phyloP scores from a whole-genome alignment of 805 yeast species.

The Danielia oregonensis region DNA sequence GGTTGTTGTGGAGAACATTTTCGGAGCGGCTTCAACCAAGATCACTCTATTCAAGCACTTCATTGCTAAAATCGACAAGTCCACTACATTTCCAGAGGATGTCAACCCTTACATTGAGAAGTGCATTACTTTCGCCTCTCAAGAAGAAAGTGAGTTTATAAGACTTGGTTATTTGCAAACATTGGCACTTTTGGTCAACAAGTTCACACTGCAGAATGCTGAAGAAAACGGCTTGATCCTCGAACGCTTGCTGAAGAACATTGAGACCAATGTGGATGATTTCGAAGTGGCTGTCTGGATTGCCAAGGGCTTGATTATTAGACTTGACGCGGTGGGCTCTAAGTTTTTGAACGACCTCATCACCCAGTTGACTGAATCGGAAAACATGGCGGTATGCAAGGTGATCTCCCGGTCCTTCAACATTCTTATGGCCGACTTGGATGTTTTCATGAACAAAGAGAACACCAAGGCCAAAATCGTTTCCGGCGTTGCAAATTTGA shows the following conservation, averaged over 20 bases:
- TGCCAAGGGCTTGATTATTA: slow-evolving; percentile 63
- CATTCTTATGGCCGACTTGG: slow-evolving; percentile 64
- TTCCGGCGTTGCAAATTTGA: slow-evolving; percentile 49
- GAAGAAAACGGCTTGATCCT: slow-evolving; percentile 5
- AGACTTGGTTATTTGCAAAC: slow-evolving; percentile 57
- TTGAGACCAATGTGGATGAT: slow-evolving; percentile 5
- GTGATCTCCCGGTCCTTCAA: slow-evolving; percentile 53
- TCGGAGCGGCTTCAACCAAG: slow-evolving; percentile 25
- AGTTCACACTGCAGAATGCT: slow-evolving; percentile 20
- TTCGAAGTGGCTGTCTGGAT: slow-evolving; percentile 68
- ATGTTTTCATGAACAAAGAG: slow-evolving; percentile 48
- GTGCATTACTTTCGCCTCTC: neutral
- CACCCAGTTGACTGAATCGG: slow-evolving; percentile 27
- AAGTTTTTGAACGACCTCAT: slow-evolving; percentile 19
- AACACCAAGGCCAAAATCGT: slow-evolving; percentile 26
- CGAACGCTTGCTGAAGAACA: slow-evolving; percentile 2
- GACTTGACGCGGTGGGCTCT: slow-evolving; percentile 42
- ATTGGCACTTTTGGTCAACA: slow-evolving; percentile 52
- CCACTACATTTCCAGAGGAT: slow-evolving; percentile 9
- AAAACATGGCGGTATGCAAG: slow-evolving; percentile 17
- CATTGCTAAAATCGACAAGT: slow-evolving; percentile 51
- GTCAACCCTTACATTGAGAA: slow-evolving; percentile 9
- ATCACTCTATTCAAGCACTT: slow-evolving; percentile 40
- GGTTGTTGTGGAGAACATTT: slow-evolving; percentile 14
- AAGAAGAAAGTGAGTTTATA: slow-evolving; percentile 23